Evolutionary conservation across 345 rosid species (phyloP).

Genomic region (Anastatica hierochuntica): DNA sequence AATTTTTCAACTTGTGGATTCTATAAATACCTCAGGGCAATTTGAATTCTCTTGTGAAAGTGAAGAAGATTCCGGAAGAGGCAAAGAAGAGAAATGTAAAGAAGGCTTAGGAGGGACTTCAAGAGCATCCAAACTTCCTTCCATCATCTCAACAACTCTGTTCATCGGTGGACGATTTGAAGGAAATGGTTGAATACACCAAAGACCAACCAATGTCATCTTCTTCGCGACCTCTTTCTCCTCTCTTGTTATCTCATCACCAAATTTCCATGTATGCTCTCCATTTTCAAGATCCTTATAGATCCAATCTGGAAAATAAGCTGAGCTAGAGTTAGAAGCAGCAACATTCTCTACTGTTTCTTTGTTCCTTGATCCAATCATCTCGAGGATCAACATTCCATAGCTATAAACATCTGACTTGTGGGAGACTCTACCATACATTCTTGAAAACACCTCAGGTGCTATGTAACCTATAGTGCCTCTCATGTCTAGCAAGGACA

Average conservation of each 20-base stretch:
- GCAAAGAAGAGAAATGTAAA: not conserved
- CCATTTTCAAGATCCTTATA: not conserved
- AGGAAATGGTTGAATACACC: conserved; percentile 7
- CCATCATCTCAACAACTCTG: not conserved
- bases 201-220: not conserved
- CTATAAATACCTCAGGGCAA: too few relatives aligned
- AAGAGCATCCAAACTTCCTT: not conserved
- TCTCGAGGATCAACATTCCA: conserved; percentile 8
- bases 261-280: not conserved
- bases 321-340: not conserved
- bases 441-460: not conserved
- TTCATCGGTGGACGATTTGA: conserved; percentile 6
- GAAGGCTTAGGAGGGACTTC: not conserved
- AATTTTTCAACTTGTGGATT: too few relatives aligned
- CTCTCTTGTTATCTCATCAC: not conserved
- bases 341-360: not conserved
- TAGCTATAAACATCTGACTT: conserved; percentile 5
- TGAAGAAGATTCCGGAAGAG: not conserved
- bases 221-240: not conserved
- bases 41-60: too few relatives aligned
- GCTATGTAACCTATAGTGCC: conserved; percentile 7
- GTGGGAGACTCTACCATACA: not conserved
- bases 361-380: not conserved
- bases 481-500: not conserved
- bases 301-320: conserved; percentile 1